phyloP scores from a whole-genome alignment of 768 basidiomycete species.

The Termitomyces sp. region DNA sequence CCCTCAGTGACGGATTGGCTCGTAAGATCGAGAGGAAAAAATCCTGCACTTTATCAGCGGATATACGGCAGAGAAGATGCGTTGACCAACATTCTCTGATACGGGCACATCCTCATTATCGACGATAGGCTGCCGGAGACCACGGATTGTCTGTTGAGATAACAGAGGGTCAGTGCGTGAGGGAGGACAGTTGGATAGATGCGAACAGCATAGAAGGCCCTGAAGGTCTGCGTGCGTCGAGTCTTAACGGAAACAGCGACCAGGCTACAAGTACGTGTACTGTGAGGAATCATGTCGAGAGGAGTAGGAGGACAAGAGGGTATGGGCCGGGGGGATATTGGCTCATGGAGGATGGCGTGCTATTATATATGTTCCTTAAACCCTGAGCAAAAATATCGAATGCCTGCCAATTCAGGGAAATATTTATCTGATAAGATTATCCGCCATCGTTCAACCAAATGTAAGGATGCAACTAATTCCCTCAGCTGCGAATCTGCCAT shows the following conservation, averaged over 20 bases:
- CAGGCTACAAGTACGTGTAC: conserved; percentile 26
- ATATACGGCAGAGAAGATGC: conserved; percentile 7
- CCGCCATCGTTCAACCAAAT: neutral
- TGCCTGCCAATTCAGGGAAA: too few relatives aligned
- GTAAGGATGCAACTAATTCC: neutral
- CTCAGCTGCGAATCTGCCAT: conserved; percentile 7
- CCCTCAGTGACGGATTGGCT: conserved; percentile 87
- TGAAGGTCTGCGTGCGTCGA: conserved; percentile 37
- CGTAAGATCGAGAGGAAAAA: conserved; percentile 94
- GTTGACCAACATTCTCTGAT: conserved; percentile 47
- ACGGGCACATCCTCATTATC: conserved; percentile 36
- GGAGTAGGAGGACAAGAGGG: conserved; percentile 8
- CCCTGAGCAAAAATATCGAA: conserved; percentile 14
- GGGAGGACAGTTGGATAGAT: neutral
- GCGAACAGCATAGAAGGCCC: conserved; percentile 56
- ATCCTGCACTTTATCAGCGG: conserved; percentile 53
- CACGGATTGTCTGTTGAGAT: conserved; percentile 36
- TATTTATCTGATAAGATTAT: conserved; percentile 27
- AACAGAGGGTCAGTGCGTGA: conserved; percentile 10
- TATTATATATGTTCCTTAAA: conserved; percentile 25
- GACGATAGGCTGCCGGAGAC: conserved; percentile 29
- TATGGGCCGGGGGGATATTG: conserved; percentile 19
- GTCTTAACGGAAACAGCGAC: conserved; percentile 29
- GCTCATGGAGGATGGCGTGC: conserved; percentile 24
- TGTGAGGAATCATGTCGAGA: conserved; percentile 34